Evolutionary conservation across 129 eudicot species (phyloP), one percentile per base, ranked within the genome.

Genomic region (Kitagawia praeruptora): DNA sequence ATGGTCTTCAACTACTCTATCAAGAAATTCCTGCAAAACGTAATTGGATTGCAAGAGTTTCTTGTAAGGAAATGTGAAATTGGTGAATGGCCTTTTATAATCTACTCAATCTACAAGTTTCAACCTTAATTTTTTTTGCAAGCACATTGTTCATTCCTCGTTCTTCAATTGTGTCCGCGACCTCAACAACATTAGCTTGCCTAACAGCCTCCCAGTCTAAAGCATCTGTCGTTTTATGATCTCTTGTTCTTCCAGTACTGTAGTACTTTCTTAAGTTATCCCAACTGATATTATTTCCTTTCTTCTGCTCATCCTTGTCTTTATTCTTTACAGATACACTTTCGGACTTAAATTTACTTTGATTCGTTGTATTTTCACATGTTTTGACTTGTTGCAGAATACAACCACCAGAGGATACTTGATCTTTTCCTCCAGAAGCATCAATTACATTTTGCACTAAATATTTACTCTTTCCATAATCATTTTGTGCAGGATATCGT

Each of bases 191-290:
- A 4, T 83, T 19, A 18, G 89, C 92, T 25, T 70, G 61, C 80
- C 97, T 85, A 53, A 91, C 93, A 4, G 93, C 93, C 14, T 88
- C 97, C 92, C 93, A 94, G 58, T 94, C 87, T 63, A 92, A 88
- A 6, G 92, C 85, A 82, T 91, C 97, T 81, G 38, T 76, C 28
- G 19, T 44, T 75, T 77, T 69, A 14, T 44, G 34, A 28, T 80
- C 85, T 53, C 77, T 84, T 75, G 37, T 56, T 78, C 70, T 78
- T 12, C 47, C 56, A 67, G 47, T 54, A 58, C 71, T 58, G 34
- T 81, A 89, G 4, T 12, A 37, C 81, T 73, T 83, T 79, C 91
- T 83, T 44, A 89, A 56, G 12, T 84, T 80, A 28, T 91, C 97
- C 97, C 97, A 93, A 69, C 86, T 85, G 19, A 70, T 71, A 49